Percentiles rank a stretch among this genome's conserved stretches.
phyloP scores from a whole-genome alignment of 306 rosid species.

The Calophaca sinica region DNA sequence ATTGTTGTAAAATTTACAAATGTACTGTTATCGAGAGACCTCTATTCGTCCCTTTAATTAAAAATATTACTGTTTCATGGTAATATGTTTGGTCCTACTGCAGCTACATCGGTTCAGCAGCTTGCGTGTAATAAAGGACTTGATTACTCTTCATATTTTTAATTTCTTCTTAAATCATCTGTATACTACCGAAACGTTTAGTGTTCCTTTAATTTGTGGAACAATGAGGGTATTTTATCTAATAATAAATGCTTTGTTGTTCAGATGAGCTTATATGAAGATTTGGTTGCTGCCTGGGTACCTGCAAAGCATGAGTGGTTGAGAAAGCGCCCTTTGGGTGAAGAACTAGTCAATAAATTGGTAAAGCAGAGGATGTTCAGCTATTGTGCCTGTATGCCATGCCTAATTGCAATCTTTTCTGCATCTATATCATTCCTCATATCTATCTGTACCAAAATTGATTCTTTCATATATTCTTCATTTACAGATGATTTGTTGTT shows the following conservation, averaged over 20 bases:
- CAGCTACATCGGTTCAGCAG: constrained; percentile 20
- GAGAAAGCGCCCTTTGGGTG: constrained; percentile 77
- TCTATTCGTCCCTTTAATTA: constrained; percentile 17
- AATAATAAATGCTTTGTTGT: constrained; percentile 34
- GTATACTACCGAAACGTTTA: constrained; percentile 13
- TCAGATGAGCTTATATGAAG: constrained; percentile 97
- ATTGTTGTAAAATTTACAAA: constrained; percentile 10
- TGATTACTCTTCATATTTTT: constrained; percentile 2
- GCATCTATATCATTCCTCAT: constrained; percentile 18
- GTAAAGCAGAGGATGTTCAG: constrained; percentile 88
- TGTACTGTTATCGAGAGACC: constrained; percentile 5
- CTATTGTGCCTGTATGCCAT: constrained; percentile 84
- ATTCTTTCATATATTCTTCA: constrained; percentile 37
- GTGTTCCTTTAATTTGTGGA: constrained; percentile 15
- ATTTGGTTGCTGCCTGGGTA: constrained; percentile 96
- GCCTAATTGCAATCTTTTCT: constrained; percentile 38
- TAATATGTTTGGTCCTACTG: constrained; percentile 10
- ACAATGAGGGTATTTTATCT: constrained; percentile 37
- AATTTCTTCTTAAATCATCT: constrained; percentile 15
- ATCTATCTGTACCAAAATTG: constrained; percentile 17
- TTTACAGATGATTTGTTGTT: constrained; percentile 83
- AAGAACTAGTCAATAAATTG: constrained; percentile 73
- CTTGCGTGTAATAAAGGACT: constrained; percentile 17
- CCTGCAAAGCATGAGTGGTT: constrained; percentile 96
- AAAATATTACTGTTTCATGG: not conserved